Evolutionary conservation across 768 basidiomycete species (phyloP).

Genomic region (Leucosporidium creatinivorum): DNA sequence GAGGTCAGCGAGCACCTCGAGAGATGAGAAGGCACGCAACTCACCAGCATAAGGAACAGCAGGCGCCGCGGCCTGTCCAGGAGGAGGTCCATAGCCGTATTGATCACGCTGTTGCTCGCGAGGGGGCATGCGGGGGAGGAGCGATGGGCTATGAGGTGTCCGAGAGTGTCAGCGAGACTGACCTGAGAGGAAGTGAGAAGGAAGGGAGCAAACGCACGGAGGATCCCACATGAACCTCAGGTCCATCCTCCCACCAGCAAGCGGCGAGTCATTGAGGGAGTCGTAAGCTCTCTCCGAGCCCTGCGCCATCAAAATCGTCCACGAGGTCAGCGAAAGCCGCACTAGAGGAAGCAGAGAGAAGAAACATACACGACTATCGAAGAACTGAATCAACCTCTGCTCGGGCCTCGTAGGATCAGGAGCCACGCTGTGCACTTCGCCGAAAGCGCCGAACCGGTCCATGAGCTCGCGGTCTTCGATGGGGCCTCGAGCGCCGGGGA

Average conservation of each 20-base stretch:
- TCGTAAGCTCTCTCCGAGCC: conserved; percentile 74
- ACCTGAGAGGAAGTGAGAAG: not conserved
- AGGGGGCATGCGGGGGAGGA: not conserved
- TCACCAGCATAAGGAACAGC: not conserved
- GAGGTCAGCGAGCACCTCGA: too few relatives aligned
- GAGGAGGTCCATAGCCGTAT: too few relatives aligned
- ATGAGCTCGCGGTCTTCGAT: conserved; percentile 81
- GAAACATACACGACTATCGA: conserved; percentile 66
- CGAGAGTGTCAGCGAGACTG: not conserved
- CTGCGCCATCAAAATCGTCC: conserved; percentile 45
- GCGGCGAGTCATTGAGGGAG: conserved; percentile 64
- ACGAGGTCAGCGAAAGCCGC: conserved; percentile 18
- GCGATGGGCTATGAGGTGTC: not conserved
- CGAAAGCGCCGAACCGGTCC: conserved; percentile 77
- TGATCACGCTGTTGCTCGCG: not conserved
- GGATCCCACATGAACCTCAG: conserved; percentile 76
- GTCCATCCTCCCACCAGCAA: conserved; percentile 81
- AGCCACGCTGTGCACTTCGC: conserved; percentile 76
- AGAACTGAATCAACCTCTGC: conserved; percentile 83
- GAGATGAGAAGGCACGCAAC: too few relatives aligned
- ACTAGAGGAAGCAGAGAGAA: not conserved
- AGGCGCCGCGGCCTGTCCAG: not conserved
- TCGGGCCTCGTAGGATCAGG: conserved; percentile 40
- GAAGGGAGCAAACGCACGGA: conserved; percentile 5
- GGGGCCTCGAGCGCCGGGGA: conserved; percentile 60